A percentile compares a stretch with the other conserved stretches of the same genome.
Conservation (phyloP, 371 early-diverging fungal species). For the Syncephalis fuscata region DNA sequence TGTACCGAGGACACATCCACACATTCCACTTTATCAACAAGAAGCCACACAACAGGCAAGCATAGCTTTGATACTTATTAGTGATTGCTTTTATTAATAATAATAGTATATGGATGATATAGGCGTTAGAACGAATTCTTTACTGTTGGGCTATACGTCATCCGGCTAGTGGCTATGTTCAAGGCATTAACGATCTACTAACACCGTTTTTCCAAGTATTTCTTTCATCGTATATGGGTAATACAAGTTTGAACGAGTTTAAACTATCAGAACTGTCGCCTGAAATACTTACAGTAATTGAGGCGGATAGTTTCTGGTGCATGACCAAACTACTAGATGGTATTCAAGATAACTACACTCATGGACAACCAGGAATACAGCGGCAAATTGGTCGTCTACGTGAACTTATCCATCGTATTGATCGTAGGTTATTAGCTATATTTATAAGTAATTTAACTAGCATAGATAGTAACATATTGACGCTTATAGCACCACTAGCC, state of each 20-base stretch:
- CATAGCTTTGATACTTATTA: neutral
- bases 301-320: slow-evolving; percentile 95
- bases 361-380: slow-evolving; percentile 92
- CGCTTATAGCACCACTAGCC: slow-evolving; percentile 41
- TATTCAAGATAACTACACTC: slow-evolving; percentile 96
- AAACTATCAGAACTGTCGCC: slow-evolving; percentile 36
- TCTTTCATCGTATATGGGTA: slow-evolving; percentile 45
- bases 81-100: neutral
- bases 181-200: slow-evolving; percentile 97
- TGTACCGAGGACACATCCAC: slow-evolving; percentile 81
- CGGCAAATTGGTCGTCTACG: slow-evolving; percentile 73
- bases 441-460: neutral
- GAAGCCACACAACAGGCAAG: slow-evolving; percentile 60
- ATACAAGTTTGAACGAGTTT: slow-evolving; percentile 39
- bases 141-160: slow-evolving; percentile 96
- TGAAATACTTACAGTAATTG: slow-evolving; percentile 47
- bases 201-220: slow-evolving; percentile 92
- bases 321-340: slow-evolving; percentile 87
- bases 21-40: slow-evolving; percentile 65
- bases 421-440: slow-evolving; percentile 28
- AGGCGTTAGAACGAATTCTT: slow-evolving; percentile 79
- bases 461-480: slow-evolving; percentile 1
- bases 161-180: slow-evolving; percentile 97
- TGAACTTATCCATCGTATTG: slow-evolving; percentile 81
- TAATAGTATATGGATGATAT: too few species aligned